Percentiles rank a stretch among this genome's conserved stretches.
phyloP scores from a whole-genome alignment of 2,329 filamentous ascomycete genomes.

The Apiospora rasikravindrae region DNA sequence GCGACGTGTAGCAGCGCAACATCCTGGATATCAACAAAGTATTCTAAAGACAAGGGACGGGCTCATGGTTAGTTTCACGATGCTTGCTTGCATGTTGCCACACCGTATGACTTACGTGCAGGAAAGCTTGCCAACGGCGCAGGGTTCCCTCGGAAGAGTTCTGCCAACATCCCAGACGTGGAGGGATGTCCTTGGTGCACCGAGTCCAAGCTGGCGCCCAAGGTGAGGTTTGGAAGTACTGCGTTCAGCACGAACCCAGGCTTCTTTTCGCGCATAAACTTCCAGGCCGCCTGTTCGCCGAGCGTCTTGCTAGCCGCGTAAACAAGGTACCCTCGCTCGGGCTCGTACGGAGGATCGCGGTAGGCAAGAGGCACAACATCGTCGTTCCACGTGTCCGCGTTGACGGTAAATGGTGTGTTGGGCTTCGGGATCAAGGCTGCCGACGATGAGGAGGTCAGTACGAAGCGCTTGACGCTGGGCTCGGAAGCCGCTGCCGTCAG shows the following conservation, averaged over 20 bases:
- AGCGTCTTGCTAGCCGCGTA: constrained; percentile 52
- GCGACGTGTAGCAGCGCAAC: constrained; percentile 57
- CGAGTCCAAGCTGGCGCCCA: constrained; percentile 37
- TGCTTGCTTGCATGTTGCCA: constrained; percentile 42
- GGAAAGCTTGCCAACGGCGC: constrained; percentile 19
- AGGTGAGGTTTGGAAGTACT: constrained; percentile 40
- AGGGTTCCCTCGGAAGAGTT: constrained; percentile 22
- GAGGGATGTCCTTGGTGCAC: constrained; percentile 36
- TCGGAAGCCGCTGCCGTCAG: constrained; percentile 29
- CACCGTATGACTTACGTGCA: constrained; percentile 39
- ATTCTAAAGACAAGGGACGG: constrained; percentile 28
- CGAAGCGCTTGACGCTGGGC: constrained; percentile 30
- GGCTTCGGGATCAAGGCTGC: constrained; percentile 23
- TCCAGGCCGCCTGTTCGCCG: constrained; percentile 56
- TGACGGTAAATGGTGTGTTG: constrained; percentile 25
- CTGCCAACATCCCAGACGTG: constrained; percentile 39
- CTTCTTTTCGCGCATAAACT: constrained; percentile 47
- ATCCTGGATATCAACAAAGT: constrained; percentile 20
- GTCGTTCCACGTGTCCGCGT: constrained; percentile 30
- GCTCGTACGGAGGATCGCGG: constrained; percentile 29
- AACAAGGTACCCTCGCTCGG: constrained; percentile 32
- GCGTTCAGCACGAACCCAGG: constrained; percentile 53
- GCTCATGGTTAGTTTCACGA: constrained; percentile 44
- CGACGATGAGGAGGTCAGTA: constrained; percentile 30
- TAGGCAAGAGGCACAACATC: constrained; percentile 26